These are phyloP conservation scores for Wakefieldia striispora DNA, from an alignment of 768 basidiomycete species.

Conservation along the genomic window DNA sequence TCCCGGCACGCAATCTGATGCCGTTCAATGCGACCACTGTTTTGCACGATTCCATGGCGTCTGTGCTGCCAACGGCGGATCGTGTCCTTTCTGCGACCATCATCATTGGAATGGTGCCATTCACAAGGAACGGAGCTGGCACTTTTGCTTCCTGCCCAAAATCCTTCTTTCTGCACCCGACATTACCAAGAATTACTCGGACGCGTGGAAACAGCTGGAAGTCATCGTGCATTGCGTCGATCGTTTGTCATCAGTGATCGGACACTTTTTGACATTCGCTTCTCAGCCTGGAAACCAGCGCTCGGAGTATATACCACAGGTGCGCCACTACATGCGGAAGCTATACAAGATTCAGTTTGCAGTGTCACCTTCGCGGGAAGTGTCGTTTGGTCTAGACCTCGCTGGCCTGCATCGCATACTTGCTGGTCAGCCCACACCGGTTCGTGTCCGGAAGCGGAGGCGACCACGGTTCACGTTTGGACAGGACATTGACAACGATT, in stretches of 20 bases:
- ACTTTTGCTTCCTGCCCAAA: slow-evolving; percentile 75
- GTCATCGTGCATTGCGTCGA: slow-evolving; percentile 78
- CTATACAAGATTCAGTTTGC: slow-evolving; percentile 86
- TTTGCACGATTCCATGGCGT: slow-evolving; percentile 83
- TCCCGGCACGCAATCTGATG: slow-evolving; percentile 70
- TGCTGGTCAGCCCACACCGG: slow-evolving; percentile 57
- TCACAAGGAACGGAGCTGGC: slow-evolving; percentile 78
- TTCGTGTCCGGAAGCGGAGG: slow-evolving; percentile 54
- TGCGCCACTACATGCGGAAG: slow-evolving; percentile 89
- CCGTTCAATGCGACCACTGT: slow-evolving; percentile 89
- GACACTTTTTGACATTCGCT: slow-evolving; percentile 76
- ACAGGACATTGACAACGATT: slow-evolving; percentile 72
- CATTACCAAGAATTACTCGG: slow-evolving; percentile 73
- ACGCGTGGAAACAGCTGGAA: slow-evolving; percentile 78
- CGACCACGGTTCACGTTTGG: slow-evolving; percentile 67
- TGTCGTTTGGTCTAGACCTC: slow-evolving; percentile 80
- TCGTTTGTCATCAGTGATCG: slow-evolving; percentile 69
- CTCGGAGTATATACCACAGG: slow-evolving; percentile 75
- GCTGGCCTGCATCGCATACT: slow-evolving; percentile 81
- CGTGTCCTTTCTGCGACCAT: slow-evolving; percentile 89
- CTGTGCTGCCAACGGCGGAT: slow-evolving; percentile 85
- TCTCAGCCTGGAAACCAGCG: slow-evolving; percentile 68
- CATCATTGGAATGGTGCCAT: slow-evolving; percentile 90
- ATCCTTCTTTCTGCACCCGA: slow-evolving; percentile 74
- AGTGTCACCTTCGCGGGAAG: slow-evolving; percentile 77